These are phyloP conservation scores for Sambucus nigra DNA, from an alignment of 129 eudicot genomes.

Conservation along the genomic window DNA sequence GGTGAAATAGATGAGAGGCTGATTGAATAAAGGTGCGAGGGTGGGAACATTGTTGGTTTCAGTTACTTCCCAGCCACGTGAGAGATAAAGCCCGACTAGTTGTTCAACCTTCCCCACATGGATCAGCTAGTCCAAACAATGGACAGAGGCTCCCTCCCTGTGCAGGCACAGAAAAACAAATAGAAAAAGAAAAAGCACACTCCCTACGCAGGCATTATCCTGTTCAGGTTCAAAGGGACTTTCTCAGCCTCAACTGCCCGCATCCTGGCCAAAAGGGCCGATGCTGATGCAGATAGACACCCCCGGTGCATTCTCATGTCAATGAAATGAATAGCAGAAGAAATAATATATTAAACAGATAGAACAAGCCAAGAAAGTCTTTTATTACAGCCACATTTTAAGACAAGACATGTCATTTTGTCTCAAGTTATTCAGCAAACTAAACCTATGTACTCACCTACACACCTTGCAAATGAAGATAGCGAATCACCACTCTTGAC, in stretches of 20 bases:
- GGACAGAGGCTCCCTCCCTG: slow-evolving; percentile 35
- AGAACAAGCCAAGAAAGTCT: slow-evolving; percentile 5
- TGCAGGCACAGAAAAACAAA: slow-evolving; percentile 29
- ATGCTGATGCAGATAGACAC: slow-evolving; percentile 58
- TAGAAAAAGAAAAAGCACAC: slow-evolving; percentile 58
- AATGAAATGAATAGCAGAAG: slow-evolving; percentile 26
- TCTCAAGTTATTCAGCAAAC: slow-evolving; percentile 23
- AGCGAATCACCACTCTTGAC: slow-evolving; percentile 16
- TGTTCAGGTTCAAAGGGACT: slow-evolving; percentile 99
- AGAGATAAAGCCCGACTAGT: slow-evolving; percentile 20
- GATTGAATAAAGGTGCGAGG: background rate
- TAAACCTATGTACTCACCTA: slow-evolving; percentile 46
- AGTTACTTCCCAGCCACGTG: background rate
- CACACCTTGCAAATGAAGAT: slow-evolving; percentile 25
- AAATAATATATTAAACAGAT: background rate
- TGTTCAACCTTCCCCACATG: slow-evolving; percentile 6
- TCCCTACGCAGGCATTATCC: slow-evolving; percentile 99
- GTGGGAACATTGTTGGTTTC: background rate
- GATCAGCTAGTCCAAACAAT: slow-evolving; percentile 22
- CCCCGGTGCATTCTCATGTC: slow-evolving; percentile 85
- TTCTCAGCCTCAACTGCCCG: slow-evolving; percentile 86
- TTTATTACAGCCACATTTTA: slow-evolving; percentile 23
- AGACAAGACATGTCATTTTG: slow-evolving; percentile 16
- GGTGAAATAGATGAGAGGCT: too few species aligned
- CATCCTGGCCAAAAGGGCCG: slow-evolving; percentile 13